Evolutionary conservation across 805 yeast species (phyloP).

Genomic region (Allodekkera sacchari): DNA sequence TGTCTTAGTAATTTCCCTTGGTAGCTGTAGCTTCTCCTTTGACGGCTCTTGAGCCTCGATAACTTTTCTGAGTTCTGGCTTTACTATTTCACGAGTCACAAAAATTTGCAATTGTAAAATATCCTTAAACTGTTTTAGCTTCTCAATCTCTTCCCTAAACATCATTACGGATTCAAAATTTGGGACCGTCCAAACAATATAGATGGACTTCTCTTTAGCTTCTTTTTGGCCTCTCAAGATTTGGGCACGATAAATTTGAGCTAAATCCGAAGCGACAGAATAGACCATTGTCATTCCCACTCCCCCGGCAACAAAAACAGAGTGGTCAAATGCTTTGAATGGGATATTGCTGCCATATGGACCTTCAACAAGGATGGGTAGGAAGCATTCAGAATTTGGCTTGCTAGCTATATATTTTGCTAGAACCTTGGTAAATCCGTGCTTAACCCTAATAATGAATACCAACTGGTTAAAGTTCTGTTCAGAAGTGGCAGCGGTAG

Average conservation of each 20-base stretch:
- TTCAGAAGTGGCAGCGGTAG: slow-evolving; percentile 32
- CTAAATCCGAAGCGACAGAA: slow-evolving; percentile 36
- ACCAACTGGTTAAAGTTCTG: slow-evolving; percentile 34
- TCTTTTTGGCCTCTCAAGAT: slow-evolving; percentile 16
- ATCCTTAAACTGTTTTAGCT: slow-evolving; percentile 16
- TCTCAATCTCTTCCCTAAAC: slow-evolving; percentile 22
- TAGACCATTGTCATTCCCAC: slow-evolving; percentile 54
- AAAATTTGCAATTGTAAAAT: slow-evolving; percentile 21
- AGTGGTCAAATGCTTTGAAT: slow-evolving; percentile 37
- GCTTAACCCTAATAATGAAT: slow-evolving; percentile 41
- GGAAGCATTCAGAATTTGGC: slow-evolving; percentile 26
- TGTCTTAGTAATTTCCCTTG: no score
- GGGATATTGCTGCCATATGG: slow-evolving; percentile 49
- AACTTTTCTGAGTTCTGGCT: slow-evolving; percentile 10
- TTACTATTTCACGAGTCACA: slow-evolving; percentile 18
- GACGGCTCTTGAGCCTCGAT: slow-evolving; percentile 1
- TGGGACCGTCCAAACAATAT: slow-evolving; percentile 24
- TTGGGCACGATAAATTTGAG: slow-evolving; percentile 23
- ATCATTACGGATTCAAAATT: slow-evolving; percentile 23
- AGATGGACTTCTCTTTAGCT: slow-evolving; percentile 14
- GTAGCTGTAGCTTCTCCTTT: slow-evolving; percentile 1
- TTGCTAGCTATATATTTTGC: slow-evolving; percentile 23
- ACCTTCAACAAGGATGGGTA: slow-evolving; percentile 48
- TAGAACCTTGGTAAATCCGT: slow-evolving; percentile 42
- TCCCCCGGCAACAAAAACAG: slow-evolving; percentile 54